These are phyloP conservation scores for Puccinia novopanici DNA, from an alignment of 1,284 basidiomycete genomes.

Conservation along the genomic window DNA sequence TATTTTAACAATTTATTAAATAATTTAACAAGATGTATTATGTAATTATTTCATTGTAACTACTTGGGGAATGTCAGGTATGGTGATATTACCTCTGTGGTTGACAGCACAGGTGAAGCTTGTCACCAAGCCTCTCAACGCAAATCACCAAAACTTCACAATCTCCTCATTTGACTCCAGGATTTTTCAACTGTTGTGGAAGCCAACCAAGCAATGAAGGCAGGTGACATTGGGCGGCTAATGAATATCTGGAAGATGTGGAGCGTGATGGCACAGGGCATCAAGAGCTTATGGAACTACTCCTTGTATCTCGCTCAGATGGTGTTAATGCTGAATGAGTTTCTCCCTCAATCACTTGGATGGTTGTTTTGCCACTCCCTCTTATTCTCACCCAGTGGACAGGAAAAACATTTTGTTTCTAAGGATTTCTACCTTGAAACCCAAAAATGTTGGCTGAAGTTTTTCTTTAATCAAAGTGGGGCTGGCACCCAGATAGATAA, in stretches of 20 bases:
- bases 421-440: too few relatives aligned
- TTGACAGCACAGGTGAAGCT: background rate
- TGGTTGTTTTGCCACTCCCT: constrained; percentile 12
- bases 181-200: constrained; percentile 12
- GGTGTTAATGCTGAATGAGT: background rate
- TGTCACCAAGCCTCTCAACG: background rate
- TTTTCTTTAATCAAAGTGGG: constrained; percentile 16
- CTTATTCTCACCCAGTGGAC: constrained; percentile 21
- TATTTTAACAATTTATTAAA: too few relatives aligned
- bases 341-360: background rate
- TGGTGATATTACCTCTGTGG: too few relatives aligned
- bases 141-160: background rate
- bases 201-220: constrained; percentile 3
- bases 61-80: too few relatives aligned
- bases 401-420: constrained; percentile 6
- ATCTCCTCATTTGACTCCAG: background rate
- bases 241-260: constrained; percentile 18
- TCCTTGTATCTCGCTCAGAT: background rate
- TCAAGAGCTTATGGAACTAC: constrained; percentile 16
- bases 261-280: background rate
- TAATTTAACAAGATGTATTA: too few relatives aligned
- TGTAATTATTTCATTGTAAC: too few relatives aligned
- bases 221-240: background rate
- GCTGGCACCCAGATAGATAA: constrained; percentile 5
- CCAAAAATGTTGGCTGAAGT: constrained; percentile 28